Evolutionary conservation across 495 filamentous ascomycete genomes (phyloP).

Genomic region (Mytilinidion resinicola): DNA sequence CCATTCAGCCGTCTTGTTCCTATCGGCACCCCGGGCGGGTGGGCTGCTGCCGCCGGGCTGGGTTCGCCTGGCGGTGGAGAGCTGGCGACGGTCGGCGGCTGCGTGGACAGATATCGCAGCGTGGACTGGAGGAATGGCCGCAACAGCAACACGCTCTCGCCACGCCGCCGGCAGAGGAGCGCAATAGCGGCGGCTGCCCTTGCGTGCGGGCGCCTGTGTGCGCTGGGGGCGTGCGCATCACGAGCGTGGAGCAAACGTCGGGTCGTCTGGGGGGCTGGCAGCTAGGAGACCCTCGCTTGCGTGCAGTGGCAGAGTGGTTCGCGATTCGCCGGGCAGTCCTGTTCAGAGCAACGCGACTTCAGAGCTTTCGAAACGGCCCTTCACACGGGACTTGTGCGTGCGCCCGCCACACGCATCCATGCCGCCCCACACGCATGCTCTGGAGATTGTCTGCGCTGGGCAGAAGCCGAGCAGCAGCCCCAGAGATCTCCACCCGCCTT

Average conservation of each 20-base stretch:
- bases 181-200: no score
- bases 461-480: conserved; percentile 1
- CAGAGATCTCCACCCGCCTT: conserved; percentile 27
- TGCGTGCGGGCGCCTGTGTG: no score
- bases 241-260: neutral
- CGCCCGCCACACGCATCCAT: conserved; percentile 2
- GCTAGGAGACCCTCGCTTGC: conserved; percentile 21
- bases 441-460: conserved; percentile 27
- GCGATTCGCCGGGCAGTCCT: no score
- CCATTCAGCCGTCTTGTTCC: conserved; percentile 30
- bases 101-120: no score
- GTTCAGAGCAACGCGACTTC: neutral
- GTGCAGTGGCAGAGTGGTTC: conserved; percentile 6
- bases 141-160: no score
- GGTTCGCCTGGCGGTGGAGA: no score
- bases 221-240: neutral
- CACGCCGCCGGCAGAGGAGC: no score
- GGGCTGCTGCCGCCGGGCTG: no score
- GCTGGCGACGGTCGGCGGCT: no score
- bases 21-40: conserved; percentile 25
- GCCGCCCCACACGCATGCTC: conserved; percentile 16
- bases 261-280: neutral
- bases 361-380: neutral
- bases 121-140: no score
- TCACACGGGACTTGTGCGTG: conserved; percentile 3